phyloP scores from a whole-genome alignment of 176 grass and related monocot genomes.

The Musa acuminata region DNA sequence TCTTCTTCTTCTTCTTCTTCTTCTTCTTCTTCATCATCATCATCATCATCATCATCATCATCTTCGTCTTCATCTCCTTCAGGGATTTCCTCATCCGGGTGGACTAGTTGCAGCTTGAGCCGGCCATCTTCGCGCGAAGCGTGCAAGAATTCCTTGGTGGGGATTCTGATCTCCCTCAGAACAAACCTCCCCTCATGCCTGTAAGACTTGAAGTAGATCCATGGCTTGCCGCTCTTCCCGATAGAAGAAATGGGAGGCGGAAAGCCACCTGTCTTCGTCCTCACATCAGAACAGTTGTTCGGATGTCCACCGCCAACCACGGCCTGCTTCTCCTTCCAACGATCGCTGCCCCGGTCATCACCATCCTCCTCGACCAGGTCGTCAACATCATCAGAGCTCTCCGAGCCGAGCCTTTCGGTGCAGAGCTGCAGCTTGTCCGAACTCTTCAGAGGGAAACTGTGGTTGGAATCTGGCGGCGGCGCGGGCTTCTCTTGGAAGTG shows the following conservation, averaged over 20 bases:
- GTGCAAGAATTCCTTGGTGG: constrained; percentile 48
- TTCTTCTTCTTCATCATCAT: neutral
- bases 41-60: neutral
- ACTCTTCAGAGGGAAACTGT: neutral
- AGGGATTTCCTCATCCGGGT: constrained; percentile 17
- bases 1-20: neutral
- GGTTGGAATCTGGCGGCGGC: neutral
- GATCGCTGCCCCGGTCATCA: neutral
- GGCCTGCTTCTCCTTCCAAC: neutral
- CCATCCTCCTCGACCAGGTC: constrained; percentile 26
- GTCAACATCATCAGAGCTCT: constrained; percentile 40
- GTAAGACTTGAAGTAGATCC: constrained; percentile 42
- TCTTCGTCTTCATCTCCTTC: constrained; percentile 16
- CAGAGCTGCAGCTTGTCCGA: constrained; percentile 4
- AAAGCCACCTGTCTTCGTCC: constrained; percentile 33
- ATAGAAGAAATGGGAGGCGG: constrained; percentile 62
- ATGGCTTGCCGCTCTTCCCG: constrained; percentile 41
- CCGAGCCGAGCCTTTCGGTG: constrained; percentile 31
- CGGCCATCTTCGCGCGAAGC: constrained; percentile 52
- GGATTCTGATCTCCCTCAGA: constrained; percentile 50
- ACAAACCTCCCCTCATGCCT: constrained; percentile 48
- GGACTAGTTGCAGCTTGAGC: constrained; percentile 60
- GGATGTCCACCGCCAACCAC: neutral
- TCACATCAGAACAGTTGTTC: constrained; percentile 8
- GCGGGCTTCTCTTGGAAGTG: neutral